Base-by-base conservation (phyloP, 305 asterid genomes). In the Euphrasia arctica region DNA sequence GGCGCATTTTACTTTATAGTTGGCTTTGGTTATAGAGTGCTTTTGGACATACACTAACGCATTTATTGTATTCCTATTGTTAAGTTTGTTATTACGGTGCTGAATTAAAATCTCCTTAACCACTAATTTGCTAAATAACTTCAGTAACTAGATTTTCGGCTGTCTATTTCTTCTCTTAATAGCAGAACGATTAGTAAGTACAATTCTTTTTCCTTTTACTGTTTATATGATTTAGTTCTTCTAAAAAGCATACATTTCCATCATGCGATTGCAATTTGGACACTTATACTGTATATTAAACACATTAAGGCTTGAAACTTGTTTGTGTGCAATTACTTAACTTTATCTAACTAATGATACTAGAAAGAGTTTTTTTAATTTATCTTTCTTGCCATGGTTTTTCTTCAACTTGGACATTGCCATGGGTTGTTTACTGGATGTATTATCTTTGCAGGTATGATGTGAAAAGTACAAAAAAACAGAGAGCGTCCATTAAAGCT, bases 401-500 rank as follows among this genome's bases (percentile, higher is more conserved):
- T 41, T 65, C 34, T 71, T 32, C 3, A 39, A 39, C 45, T 39
- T 39, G 45, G 45, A 9, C 45, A 39, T 39, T 1, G 11, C 2
- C 22, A n/a, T 39, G 0, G 9, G 9, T 45, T 58, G 56, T 54
- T 73, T 48, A 62, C 12, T 25, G 60, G 41, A 60, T 34, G 42
- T 66, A 12, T 58, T 63, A 12, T 64, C 64, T 65, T 70, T 74
- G 64, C 83, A 91, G 96, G 79, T 91, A 86, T 80, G 94, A 85
- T 65, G 62, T 91, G 70, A 87, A 82, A 69, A 88, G 94, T 72
- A 77, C 95, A 55, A 78, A 70, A 76, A 76, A 68, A 63, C 94
- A 86, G 70, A 82, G 98, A 78, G 78, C 77, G 15, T 5, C 70
- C n/a, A 68, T 81, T 57, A 80, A 65, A 78, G 78, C 82, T 68